These are phyloP conservation scores for Selenicereus undatus DNA, from an alignment of 148 eudicot species.

Conservation along the genomic window DNA sequence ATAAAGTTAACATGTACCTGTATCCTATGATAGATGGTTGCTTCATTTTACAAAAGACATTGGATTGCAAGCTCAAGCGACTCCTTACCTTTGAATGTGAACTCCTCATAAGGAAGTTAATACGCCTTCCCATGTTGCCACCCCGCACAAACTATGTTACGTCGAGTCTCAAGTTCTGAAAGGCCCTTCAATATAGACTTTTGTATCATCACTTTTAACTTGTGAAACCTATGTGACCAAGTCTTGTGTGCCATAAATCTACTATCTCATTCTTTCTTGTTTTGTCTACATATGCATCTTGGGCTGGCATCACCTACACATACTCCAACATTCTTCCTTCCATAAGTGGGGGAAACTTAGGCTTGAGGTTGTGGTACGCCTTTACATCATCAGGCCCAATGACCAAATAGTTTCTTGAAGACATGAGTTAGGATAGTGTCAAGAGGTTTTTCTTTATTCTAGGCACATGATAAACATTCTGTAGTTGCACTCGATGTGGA, in stretches of 20 bases:
- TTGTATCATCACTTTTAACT: background rate
- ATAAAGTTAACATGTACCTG: no score
- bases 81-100: background rate
- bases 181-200: background rate
- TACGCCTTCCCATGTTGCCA: conserved; percentile 15
- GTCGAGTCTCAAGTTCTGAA: background rate
- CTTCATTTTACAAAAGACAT: background rate
- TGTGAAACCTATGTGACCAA: background rate
- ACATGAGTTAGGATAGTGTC: background rate
- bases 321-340: conserved; percentile 14
- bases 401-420: conserved; percentile 9
- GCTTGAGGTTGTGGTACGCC: no score
- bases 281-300: conserved; percentile 10
- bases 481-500: no score
- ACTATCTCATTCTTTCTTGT: no score
- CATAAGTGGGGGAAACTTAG: no score
- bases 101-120: conserved; percentile 11
- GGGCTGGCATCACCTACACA: conserved; percentile 17
- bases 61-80: no score
- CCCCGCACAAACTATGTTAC: conserved; percentile 1
- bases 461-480: no score
- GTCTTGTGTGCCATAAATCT: no score
- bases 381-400: no score
- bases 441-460: background rate
- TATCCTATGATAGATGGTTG: no score